These are phyloP conservation scores for Megacollybia platyphylla DNA, from an alignment of 1,284 basidiomycete species.

Conservation along the genomic window DNA sequence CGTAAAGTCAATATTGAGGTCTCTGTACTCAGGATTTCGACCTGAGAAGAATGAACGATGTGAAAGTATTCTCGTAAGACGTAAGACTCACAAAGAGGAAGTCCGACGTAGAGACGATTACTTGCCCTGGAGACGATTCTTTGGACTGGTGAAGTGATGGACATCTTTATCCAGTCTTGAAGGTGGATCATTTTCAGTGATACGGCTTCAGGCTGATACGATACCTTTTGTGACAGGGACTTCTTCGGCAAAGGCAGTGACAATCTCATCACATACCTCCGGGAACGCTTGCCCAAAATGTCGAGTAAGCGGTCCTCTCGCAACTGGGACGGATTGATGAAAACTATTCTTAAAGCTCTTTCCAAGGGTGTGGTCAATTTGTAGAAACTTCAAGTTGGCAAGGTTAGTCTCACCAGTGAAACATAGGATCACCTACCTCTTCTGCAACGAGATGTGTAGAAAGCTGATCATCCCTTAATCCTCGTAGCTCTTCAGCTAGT, in stretches of 20 bases:
- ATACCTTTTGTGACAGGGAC: conserved; percentile 5
- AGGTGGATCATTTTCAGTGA: background rate
- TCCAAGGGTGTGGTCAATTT: too few species aligned
- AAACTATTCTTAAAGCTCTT: too few species aligned
- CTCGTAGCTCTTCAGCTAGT: too few species aligned
- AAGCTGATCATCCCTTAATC: too few species aligned
- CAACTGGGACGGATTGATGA: too few species aligned
- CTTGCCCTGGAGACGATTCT: conserved; percentile 5
- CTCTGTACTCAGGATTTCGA: conserved; percentile 5
- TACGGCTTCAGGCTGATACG: background rate
- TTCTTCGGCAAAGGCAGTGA: conserved; percentile 7
- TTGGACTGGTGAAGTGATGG: conserved; percentile 9
- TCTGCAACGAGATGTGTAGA: too few species aligned
- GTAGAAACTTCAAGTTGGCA: too few species aligned
- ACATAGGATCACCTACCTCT: too few species aligned
- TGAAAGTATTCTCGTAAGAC: too few species aligned
- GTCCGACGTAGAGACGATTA: conserved; percentile 8
- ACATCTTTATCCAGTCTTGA: conserved; percentile 22
- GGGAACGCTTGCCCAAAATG: conserved; percentile 11
- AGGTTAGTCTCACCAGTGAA: too few species aligned
- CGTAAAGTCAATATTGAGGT: conserved; percentile 6
- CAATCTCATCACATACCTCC: conserved; percentile 15
- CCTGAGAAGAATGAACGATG: too few species aligned
- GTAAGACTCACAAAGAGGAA: conserved; percentile 4
- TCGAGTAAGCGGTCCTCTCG: conserved; percentile 9